Evolutionary conservation across 768 basidiomycete species (phyloP).

Genomic region (Harrya chromipes): DNA sequence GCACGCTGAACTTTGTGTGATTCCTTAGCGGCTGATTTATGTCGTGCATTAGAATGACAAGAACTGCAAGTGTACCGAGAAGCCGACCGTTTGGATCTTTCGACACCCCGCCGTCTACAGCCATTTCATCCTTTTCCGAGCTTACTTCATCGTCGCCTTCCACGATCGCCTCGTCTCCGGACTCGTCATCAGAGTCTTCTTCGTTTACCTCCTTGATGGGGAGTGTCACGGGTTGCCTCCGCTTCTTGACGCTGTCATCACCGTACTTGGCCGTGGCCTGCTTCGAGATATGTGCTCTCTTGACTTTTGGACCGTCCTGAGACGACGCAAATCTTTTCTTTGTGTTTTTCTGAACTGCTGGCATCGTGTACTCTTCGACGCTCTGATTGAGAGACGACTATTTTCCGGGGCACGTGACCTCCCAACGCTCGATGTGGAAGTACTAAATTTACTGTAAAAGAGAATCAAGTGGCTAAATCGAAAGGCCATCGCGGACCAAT

Average conservation of each 20-base stretch:
- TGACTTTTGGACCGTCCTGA: constrained; percentile 47
- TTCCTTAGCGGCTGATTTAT: constrained; percentile 53
- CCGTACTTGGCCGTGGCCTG: constrained; percentile 14
- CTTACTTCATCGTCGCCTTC: constrained; percentile 18
- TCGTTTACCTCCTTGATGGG: constrained; percentile 34
- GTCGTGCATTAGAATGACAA: constrained; percentile 5
- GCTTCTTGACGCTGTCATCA: constrained; percentile 45
- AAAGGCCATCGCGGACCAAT: background rate
- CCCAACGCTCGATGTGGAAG: no score
- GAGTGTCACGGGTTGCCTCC: constrained; percentile 59
- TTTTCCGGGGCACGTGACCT: constrained; percentile 17
- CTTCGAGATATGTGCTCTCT: constrained; percentile 51
- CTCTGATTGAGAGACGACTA: no score
- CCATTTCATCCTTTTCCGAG: constrained; percentile 32
- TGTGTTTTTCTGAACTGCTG: constrained; percentile 37
- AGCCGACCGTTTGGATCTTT: constrained; percentile 62
- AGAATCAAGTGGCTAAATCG: no score
- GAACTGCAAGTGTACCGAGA: constrained; percentile 2
- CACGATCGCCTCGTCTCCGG: constrained; percentile 32
- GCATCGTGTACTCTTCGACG: constrained; percentile 29
- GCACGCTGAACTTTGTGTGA: constrained; percentile 69
- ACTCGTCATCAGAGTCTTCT: constrained; percentile 36
- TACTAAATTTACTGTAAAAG: no score
- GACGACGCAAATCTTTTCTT: constrained; percentile 52
- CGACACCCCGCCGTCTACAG: constrained; percentile 23